Base-by-base conservation (phyloP, 176 grass and related monocot genomes). In the Panicum miliaceum region DNA sequence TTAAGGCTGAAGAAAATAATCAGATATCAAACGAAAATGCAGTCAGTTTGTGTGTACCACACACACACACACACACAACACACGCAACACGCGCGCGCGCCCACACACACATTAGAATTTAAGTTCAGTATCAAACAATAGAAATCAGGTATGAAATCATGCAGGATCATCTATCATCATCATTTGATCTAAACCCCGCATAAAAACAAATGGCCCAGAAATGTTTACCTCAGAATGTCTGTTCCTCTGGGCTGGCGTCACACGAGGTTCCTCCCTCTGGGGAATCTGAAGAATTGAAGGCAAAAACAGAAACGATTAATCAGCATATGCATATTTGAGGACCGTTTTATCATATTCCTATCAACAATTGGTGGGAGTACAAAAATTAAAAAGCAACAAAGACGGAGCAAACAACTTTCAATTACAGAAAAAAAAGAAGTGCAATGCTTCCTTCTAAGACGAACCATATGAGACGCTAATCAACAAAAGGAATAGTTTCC, bases 231-330 rank as follows among this genome's bases (percentile, higher is more conserved):
- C 77, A 63, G 7, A 36, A 76, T 47, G 11, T 77, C 29, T 88
- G 45, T 37, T 64, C 37, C 51, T 81, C 53, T 67, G 34, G 53
- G 9, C 37, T 51, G 46, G 80, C 14, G 0, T 29, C 65, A 53
- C 41, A 40, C 26, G 75, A 62, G 66, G 37, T 36, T 74, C 64
- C 53, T 85, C 91, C 76, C 84, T 84, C 48, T 73, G 36, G 40
- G 47, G 29, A 93, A 86, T 81, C 86, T 84, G 80, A 77, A 86
- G 53, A 86, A 79, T 86, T 45, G 25, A 71, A 75, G 25, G 47
- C 7, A 78, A 86, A 86, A 80, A 40, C 36, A 71, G 64, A 76
- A 75, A 86, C 18, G 16, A 26, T 48, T 79, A 25, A 48, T 77
- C 18, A 85, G 42, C 57, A 46, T 47, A 79, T 27, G 59, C 81